Percentiles rank a stretch among this genome's conserved stretches.
Evolutionary conservation across 768 basidiomycete species (phyloP).

Genomic region (Termitomyces sp.): DNA sequence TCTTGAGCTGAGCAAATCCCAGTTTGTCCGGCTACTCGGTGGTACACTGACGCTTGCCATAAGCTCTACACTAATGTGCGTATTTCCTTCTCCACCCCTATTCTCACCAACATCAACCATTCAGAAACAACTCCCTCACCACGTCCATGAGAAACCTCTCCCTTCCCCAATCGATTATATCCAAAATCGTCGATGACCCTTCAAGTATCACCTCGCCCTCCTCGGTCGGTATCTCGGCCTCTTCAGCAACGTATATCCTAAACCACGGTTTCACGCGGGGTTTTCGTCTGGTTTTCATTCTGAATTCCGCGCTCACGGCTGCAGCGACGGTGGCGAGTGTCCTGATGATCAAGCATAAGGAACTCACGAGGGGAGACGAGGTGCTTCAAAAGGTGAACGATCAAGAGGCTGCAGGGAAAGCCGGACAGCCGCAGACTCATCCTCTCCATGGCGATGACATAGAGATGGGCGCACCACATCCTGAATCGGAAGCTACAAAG

Average conservation of each 20-base stretch:
- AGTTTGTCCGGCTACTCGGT: constrained; percentile 68
- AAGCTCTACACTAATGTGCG: constrained; percentile 51
- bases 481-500: background rate
- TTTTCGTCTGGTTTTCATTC: constrained; percentile 52
- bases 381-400: constrained; percentile 27
- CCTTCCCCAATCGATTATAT: constrained; percentile 31
- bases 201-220: constrained; percentile 24
- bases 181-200: constrained; percentile 45
- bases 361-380: constrained; percentile 55
- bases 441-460: background rate
- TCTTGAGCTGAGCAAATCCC: background rate
- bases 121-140: constrained; percentile 44
- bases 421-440: background rate
- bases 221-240: constrained; percentile 28
- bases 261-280: constrained; percentile 48
- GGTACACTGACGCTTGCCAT: constrained; percentile 64
- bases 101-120: background rate
- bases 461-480: background rate
- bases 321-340: constrained; percentile 50
- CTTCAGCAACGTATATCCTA: constrained; percentile 35
- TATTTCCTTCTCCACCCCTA: background rate
- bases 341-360: constrained; percentile 55
- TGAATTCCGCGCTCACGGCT: constrained; percentile 51
- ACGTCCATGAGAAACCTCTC: constrained; percentile 30
- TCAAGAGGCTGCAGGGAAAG: background rate